Percentiles rank a stretch among this genome's conserved stretches.
These are phyloP conservation scores for Leavenworthia alabamica DNA, from an alignment of 345 rosid species.

Conservation along the genomic window DNA sequence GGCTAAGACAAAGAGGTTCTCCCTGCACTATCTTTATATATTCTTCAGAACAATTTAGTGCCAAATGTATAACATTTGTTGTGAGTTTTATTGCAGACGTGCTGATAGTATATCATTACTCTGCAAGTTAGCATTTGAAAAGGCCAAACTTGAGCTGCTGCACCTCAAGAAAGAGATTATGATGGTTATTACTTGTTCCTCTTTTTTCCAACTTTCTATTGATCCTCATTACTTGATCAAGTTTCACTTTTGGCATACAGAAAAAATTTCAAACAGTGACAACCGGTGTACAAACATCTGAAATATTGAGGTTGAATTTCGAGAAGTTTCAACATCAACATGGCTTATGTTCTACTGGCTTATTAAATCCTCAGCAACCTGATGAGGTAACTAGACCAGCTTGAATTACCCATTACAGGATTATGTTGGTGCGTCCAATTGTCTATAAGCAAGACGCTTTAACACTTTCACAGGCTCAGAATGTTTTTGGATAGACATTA, in stretches of 20 bases:
- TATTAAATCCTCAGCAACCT: conserved; percentile 24
- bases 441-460: background rate
- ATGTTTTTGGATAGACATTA: background rate
- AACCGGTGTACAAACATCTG: conserved; percentile 45
- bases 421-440: conserved; percentile 5
- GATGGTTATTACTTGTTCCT: conserved; percentile 45
- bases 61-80: conserved; percentile 21
- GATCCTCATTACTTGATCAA: conserved; percentile 17
- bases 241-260: conserved; percentile 41
- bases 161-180: conserved; percentile 44
- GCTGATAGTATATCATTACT: conserved; percentile 50
- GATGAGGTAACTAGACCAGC: conserved; percentile 41
- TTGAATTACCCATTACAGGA: conserved; percentile 15
- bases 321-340: conserved; percentile 23
- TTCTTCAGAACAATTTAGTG: background rate
- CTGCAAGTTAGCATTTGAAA: conserved; percentile 53
- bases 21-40: conserved; percentile 3
- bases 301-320: conserved; percentile 41
- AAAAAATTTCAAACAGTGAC: conserved; percentile 41
- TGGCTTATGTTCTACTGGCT: conserved; percentile 23
- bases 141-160: conserved; percentile 58
- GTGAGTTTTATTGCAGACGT: conserved; percentile 43
- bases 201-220: background rate
- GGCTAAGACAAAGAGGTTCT: conserved; percentile 48
- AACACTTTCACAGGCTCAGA: conserved; percentile 11